Evolutionary conservation across 2,329 filamentous ascomycete species (phyloP).

Genomic region (Sporothrix pseudoabietina): DNA sequence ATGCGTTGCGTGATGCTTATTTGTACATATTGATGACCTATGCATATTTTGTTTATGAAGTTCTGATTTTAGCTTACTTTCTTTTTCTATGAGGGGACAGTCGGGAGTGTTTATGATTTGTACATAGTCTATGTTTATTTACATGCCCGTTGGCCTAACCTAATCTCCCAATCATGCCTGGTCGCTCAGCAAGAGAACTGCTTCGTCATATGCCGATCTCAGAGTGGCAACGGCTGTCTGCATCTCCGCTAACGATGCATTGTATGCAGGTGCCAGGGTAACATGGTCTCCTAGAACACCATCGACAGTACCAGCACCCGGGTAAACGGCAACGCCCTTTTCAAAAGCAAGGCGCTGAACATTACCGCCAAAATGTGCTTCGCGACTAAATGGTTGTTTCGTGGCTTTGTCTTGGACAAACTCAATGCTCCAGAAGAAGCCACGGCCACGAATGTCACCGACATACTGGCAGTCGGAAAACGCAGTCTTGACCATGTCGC

Average conservation of each 20-base stretch:
- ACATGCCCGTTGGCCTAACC: background rate
- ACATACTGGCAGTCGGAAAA: conserved; percentile 47
- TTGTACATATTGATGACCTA: background rate
- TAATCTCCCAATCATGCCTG: too few species aligned
- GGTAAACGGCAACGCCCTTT: conserved; percentile 55
- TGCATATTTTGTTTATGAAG: background rate
- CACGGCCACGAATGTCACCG: conserved; percentile 62
- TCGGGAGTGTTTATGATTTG: background rate
- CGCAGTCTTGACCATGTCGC: conserved; percentile 46
- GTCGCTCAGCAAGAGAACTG: background rate
- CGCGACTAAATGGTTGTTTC: conserved; percentile 40
- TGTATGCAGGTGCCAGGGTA: conserved; percentile 69
- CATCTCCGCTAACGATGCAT: conserved; percentile 55
- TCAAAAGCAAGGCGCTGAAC: conserved; percentile 41
- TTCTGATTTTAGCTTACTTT: background rate
- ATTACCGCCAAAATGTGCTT: conserved; percentile 38
- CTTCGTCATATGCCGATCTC: conserved; percentile 40
- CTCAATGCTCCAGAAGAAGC: conserved; percentile 59
- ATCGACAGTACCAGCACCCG: conserved; percentile 61
- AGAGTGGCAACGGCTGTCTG: conserved; percentile 57
- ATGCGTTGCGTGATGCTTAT: background rate
- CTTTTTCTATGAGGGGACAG: background rate
- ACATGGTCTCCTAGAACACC: conserved; percentile 68
- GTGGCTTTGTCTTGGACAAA: conserved; percentile 40
- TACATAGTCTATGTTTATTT: background rate